Evolutionary conservation across 176 grass and related monocot species (phyloP).

Genomic region (Juncus inflexus): DNA sequence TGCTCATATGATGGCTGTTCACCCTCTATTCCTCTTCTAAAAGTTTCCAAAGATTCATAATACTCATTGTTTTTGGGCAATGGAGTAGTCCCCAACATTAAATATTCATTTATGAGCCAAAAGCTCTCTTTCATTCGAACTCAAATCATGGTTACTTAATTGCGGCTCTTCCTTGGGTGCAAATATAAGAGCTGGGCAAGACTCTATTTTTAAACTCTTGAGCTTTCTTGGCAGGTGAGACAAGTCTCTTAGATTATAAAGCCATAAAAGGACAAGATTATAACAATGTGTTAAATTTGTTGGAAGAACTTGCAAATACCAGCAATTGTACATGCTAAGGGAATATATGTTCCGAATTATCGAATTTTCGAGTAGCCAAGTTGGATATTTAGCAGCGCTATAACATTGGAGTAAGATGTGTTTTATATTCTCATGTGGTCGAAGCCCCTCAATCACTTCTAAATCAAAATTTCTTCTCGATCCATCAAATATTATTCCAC

Average conservation of each 20-base stretch:
- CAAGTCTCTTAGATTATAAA: not conserved
- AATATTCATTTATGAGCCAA: not conserved
- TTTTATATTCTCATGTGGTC: slow-evolving; percentile 22
- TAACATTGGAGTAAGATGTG: slow-evolving; percentile 10
- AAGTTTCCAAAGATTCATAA: not conserved
- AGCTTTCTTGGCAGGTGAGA: slow-evolving; percentile 2
- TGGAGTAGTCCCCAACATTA: not conserved
- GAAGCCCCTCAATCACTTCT: slow-evolving; percentile 25
- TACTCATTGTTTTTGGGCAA: not conserved
- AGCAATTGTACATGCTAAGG: not conserved
- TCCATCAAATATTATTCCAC: slow-evolving; percentile 6
- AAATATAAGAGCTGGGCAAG: not conserved
- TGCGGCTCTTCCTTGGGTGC: not conserved
- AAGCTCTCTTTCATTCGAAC: not conserved
- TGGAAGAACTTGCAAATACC: not conserved
- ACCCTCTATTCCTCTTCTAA: not conserved
- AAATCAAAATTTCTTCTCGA: slow-evolving; percentile 6
- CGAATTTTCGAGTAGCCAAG: slow-evolving; percentile 2
- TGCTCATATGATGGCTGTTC: not conserved
- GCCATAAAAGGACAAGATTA: slow-evolving; percentile 9
- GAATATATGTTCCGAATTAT: not conserved
- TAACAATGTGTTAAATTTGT: slow-evolving; percentile 6
- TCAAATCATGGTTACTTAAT: not conserved
- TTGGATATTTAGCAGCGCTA: slow-evolving; percentile 8
- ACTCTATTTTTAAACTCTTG: not conserved